These are phyloP conservation scores for Lentinula raphanica DNA, from an alignment of 768 basidiomycete species.

Conservation along the genomic window DNA sequence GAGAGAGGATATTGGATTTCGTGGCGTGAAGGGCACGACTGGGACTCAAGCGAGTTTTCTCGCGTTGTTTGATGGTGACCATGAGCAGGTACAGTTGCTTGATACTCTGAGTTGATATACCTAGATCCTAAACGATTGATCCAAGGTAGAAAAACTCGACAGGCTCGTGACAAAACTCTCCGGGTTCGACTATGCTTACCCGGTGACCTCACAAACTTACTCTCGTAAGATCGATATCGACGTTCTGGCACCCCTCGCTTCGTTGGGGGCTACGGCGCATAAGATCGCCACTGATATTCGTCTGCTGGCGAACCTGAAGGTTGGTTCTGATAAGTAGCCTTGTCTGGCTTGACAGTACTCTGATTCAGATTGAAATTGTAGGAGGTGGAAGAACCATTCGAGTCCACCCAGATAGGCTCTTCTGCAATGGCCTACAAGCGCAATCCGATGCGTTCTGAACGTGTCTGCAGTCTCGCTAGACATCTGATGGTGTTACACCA, in stretches of 20 bases:
- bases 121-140: not conserved
- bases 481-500: conserved; percentile 96
- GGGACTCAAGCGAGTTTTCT: conserved; percentile 97
- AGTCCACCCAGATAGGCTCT: conserved; percentile 96
- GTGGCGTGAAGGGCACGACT: conserved; percentile 99
- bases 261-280: conserved; percentile 91
- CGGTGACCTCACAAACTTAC: conserved; percentile 98
- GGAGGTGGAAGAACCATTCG: conserved; percentile 99
- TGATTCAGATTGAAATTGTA: conserved; percentile 18
- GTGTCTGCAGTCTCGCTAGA: conserved; percentile 92
- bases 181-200: conserved; percentile 92
- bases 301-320: conserved; percentile 90
- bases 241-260: conserved; percentile 84
- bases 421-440: conserved; percentile 99
- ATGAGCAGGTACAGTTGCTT: conserved; percentile 61
- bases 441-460: conserved; percentile 98
- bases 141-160: conserved; percentile 83
- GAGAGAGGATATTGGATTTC: conserved; percentile 88
- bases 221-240: conserved; percentile 97
- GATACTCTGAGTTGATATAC: not conserved
- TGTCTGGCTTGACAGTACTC: too few species aligned
- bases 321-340: not conserved
- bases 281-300: conserved; percentile 97
- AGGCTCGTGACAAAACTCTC: conserved; percentile 83
- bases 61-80: conserved; percentile 90